Conservation (phyloP, 2,329 filamentous ascomycete genomes). For the Lachnum nothofagi region DNA sequence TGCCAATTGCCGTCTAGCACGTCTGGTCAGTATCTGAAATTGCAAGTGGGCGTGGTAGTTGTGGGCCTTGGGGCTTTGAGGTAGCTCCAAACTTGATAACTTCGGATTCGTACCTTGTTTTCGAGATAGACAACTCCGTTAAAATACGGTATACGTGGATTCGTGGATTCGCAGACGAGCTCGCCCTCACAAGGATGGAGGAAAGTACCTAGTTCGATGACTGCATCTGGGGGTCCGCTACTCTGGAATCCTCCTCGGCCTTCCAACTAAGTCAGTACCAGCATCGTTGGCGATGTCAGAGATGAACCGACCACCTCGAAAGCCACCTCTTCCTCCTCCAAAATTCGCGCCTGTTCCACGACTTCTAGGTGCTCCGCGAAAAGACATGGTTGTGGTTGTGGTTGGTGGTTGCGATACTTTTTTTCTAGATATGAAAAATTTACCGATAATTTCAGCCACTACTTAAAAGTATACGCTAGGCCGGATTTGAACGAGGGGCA, state of each 20-base stretch:
- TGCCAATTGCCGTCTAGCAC: slow-evolving; percentile 75
- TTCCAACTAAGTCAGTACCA: slow-evolving; percentile 31
- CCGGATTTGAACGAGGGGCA: not conserved
- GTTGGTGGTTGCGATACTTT: slow-evolving; percentile 18
- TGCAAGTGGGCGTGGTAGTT: too few species aligned
- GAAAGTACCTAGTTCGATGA: slow-evolving; percentile 82
- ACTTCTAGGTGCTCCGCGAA: slow-evolving; percentile 54
- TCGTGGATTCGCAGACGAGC: slow-evolving; percentile 93
- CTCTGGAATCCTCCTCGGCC: slow-evolving; percentile 59
- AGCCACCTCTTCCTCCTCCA: slow-evolving; percentile 46
- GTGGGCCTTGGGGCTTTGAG: too few species aligned
- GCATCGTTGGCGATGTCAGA: not conserved
- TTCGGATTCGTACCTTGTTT: slow-evolving; percentile 67
- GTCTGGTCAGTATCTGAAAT: too few species aligned
- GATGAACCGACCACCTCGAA: slow-evolving; percentile 42
- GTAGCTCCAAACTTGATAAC: too few species aligned
- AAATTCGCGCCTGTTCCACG: slow-evolving; percentile 46
- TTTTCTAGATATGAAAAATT: slow-evolving; percentile 14
- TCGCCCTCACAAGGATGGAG: slow-evolving; percentile 94
- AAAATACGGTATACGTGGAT: slow-evolving; percentile 96
- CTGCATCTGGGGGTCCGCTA: slow-evolving; percentile 55
- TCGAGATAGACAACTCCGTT: slow-evolving; percentile 98
- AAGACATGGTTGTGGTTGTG: slow-evolving; percentile 40
- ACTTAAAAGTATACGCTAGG: slow-evolving; percentile 11
- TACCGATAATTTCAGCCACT: slow-evolving; percentile 11